Evolutionary conservation across 2,329 filamentous ascomycete species (phyloP).

Genomic region (Sphaerostilbella broomeana): DNA sequence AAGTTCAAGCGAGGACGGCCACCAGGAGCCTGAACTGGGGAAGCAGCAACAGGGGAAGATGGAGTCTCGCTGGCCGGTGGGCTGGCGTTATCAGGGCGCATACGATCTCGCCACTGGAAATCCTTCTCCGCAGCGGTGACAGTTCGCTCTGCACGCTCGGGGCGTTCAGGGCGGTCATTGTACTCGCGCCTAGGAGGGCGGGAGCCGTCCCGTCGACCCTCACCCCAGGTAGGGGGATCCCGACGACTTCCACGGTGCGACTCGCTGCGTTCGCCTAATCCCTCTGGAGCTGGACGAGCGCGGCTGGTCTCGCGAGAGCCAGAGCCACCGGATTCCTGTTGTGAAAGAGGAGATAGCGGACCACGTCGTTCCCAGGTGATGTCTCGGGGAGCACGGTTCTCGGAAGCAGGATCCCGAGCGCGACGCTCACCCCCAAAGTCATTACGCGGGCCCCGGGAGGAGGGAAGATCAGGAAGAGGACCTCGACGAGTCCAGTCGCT

Average conservation of each 20-base stretch:
- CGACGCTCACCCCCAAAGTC: slow-evolving; percentile 57
- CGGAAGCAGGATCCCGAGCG: slow-evolving; percentile 54
- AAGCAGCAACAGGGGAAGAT: slow-evolving; percentile 60
- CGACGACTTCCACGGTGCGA: slow-evolving; percentile 56
- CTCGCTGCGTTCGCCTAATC: slow-evolving; percentile 53
- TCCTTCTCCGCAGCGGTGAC: slow-evolving; percentile 89
- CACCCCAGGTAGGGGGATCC: slow-evolving; percentile 71
- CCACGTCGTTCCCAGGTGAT: slow-evolving; percentile 93
- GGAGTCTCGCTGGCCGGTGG: slow-evolving; percentile 62
- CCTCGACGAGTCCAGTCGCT: slow-evolving; percentile 91
- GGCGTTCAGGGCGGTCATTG: slow-evolving; percentile 63
- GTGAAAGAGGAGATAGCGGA: slow-evolving; percentile 68
- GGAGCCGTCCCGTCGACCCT: slow-evolving; percentile 67
- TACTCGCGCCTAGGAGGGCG: slow-evolving; percentile 72
- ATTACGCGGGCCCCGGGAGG: slow-evolving; percentile 41
- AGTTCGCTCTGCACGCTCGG: slow-evolving; percentile 45
- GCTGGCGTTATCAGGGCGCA: slow-evolving; percentile 72
- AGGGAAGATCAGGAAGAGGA: slow-evolving; percentile 68
- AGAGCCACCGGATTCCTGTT: slow-evolving; percentile 41
- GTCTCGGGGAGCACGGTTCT: slow-evolving; percentile 61
- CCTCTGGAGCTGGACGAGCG: slow-evolving; percentile 38
- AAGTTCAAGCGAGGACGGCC: slow-evolving; percentile 80
- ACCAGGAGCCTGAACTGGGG: slow-evolving; percentile 42
- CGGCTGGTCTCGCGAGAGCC: slow-evolving; percentile 51
- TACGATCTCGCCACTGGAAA: slow-evolving; percentile 84